phyloP scores from a whole-genome alignment of 768 basidiomycete species.

The Auriscalpium microsporum region DNA sequence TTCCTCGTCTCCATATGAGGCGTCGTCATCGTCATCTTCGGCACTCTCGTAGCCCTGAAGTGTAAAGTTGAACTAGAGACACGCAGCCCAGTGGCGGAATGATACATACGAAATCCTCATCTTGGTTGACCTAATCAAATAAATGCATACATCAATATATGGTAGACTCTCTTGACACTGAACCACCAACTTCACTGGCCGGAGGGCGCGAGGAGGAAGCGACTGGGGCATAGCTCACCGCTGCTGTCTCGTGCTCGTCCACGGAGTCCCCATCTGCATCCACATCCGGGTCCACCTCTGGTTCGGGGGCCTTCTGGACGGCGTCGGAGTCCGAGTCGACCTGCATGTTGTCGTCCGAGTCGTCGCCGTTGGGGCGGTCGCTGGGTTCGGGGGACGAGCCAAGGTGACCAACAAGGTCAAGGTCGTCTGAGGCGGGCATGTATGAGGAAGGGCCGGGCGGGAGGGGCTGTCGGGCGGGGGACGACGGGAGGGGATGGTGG shows the following conservation, averaged over 20 bases:
- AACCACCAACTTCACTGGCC: slow-evolving; percentile 23
- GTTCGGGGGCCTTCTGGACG: slow-evolving; percentile 24
- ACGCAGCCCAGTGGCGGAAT: slow-evolving; percentile 17
- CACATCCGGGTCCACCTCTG: slow-evolving; percentile 50
- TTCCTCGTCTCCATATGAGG: slow-evolving; percentile 71
- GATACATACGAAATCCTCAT: slow-evolving; percentile 44
- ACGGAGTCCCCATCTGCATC: slow-evolving; percentile 60
- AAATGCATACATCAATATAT: slow-evolving; percentile 6
- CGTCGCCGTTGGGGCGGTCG: slow-evolving; percentile 40
- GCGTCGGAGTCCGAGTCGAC: slow-evolving; percentile 48
- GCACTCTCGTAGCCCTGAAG: slow-evolving; percentile 52
- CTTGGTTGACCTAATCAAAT: slow-evolving; percentile 24
- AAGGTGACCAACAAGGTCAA: slow-evolving; percentile 15
- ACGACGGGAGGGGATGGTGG: slow-evolving; percentile 18
- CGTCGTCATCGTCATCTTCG: slow-evolving; percentile 54
- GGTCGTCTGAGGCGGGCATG: slow-evolving; percentile 13
- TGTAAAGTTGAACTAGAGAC: slow-evolving; percentile 13
- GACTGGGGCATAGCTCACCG: slow-evolving; percentile 29
- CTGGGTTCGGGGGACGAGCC: slow-evolving; percentile 18
- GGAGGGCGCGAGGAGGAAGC: slow-evolving; percentile 29
- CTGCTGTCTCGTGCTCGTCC: slow-evolving; percentile 31
- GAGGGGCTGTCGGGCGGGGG: slow-evolving; percentile 18
- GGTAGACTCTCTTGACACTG: slow-evolving; percentile 3
- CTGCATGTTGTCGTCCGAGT: slow-evolving; percentile 51
- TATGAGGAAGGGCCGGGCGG: slow-evolving; percentile 6